Evolutionary conservation across 2,329 filamentous ascomycete genomes (phyloP), one percentile per base, ranked within the genome.

Genomic region (Sporothrix schenckii): DNA sequence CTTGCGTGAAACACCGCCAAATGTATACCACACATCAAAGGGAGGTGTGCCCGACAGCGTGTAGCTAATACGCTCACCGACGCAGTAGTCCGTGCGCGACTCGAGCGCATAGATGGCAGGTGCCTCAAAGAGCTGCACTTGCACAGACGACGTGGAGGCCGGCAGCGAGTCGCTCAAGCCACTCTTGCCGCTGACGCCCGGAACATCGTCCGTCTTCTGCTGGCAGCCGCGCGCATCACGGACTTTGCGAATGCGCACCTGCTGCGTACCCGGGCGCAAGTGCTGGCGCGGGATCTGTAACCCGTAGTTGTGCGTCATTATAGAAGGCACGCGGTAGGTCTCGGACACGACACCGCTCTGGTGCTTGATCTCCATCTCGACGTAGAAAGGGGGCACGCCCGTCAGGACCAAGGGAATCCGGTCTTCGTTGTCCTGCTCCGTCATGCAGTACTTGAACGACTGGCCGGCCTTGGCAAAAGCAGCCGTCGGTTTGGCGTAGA

Each of bases 281-380:
- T 93, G 89, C 72, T 91, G 87, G 71, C 93, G 91, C 54, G 95
- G 94, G 72, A 99, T 93, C 71, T 89, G 89, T 76, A 99, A 90
- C 68, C 91, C 88, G 79, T 94, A 93, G 50, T 85, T 85, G 77
- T 90, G 90, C 34, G 88, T 86, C 70, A 88, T 86, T 76, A 99
- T 94, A 73, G 93, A 90, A 11, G 92, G 88, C 74, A 97, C 90
- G 66, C 89, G 88, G 78, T 96, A 91, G 24, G 91, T 88, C 77
- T 98, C 94, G 0, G 93, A 89, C 73, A 90, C 89, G 11, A 89
- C 87, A 34, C 89, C 91, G 69, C 92, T 91, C 77, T 96, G 91
- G 76, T 98, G 94, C 81, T 94, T 97, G 80, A 99, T 92, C 76
- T 94, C 93, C 30, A 98, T 86, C 78, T 98, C 95, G 4, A 99